phyloP scores from a whole-genome alignment of 139 green algal species.

The Volvox africanus region DNA sequence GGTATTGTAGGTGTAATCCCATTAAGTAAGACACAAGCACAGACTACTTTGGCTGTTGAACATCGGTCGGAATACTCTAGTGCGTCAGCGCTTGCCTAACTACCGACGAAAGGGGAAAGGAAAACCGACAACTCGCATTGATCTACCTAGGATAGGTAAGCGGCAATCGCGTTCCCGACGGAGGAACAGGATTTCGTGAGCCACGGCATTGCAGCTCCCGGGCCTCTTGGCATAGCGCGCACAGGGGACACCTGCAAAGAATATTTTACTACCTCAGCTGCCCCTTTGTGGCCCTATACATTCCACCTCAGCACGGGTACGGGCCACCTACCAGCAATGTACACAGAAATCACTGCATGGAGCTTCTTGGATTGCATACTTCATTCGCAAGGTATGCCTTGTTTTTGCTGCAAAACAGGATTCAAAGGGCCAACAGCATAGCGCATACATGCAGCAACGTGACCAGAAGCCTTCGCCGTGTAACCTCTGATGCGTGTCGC shows the following conservation, averaged over 20 bases:
- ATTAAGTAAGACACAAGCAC: too few species aligned
- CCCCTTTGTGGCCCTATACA: not conserved
- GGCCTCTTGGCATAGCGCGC: constrained; percentile 37
- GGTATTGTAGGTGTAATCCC: too few species aligned
- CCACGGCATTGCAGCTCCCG: constrained; percentile 17
- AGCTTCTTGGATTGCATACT: constrained; percentile 16
- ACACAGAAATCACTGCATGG: constrained; percentile 31
- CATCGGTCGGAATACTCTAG: too few species aligned
- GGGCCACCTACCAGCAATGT: constrained; percentile 13
- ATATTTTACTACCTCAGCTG: not conserved
- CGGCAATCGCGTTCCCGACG: too few species aligned
- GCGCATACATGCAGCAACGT: not conserved
- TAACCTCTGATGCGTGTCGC: not conserved
- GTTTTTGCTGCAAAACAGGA: constrained; percentile 14
- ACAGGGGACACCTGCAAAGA: not conserved
- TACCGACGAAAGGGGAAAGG: not conserved
- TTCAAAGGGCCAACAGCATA: not conserved
- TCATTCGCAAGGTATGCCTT: not conserved
- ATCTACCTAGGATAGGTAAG: too few species aligned
- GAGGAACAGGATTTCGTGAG: not conserved
- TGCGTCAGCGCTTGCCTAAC: too few species aligned
- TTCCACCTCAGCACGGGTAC: not conserved
- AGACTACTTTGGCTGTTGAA: too few species aligned
- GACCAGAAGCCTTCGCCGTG: constrained; percentile 9
- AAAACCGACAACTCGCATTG: not conserved